phyloP scores from a whole-genome alignment of 805 yeast genomes.

The Starmerella stigmatis region DNA sequence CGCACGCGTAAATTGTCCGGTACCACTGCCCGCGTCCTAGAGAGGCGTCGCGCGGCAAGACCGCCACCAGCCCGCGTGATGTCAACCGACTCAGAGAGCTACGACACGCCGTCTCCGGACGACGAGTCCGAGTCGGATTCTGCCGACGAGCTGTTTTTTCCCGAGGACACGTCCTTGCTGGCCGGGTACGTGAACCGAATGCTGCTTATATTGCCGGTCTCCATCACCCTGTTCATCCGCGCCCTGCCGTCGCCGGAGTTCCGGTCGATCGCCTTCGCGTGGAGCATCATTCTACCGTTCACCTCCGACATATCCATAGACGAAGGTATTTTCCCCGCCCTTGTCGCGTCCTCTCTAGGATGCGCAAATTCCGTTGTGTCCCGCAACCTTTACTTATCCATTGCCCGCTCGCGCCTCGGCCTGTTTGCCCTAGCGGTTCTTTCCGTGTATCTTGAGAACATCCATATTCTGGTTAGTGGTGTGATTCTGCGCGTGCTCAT shows the following conservation, averaged over 20 bases:
- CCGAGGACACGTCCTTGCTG: slow-evolving; percentile 5
- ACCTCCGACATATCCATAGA: slow-evolving; percentile 20
- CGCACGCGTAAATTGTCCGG: not conserved
- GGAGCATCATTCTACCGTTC: slow-evolving; percentile 18
- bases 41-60: not conserved
- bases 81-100: not conserved
- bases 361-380: slow-evolving; percentile 15
- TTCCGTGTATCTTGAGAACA: slow-evolving; percentile 7
- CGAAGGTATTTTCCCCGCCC: slow-evolving; percentile 20
- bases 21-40: slow-evolving; percentile 3
- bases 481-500: slow-evolving; percentile 13
- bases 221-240: slow-evolving; percentile 10
- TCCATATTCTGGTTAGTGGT: slow-evolving; percentile 17
- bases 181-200: slow-evolving; percentile 10
- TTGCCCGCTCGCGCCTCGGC: slow-evolving; percentile 21
- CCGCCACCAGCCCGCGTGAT: not conserved
- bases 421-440: slow-evolving; percentile 14
- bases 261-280: slow-evolving; percentile 15
- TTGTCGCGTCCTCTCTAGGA: slow-evolving; percentile 17
- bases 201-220: slow-evolving; percentile 15
- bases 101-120: not conserved
- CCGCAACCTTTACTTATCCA: slow-evolving; percentile 20
- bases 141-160: not conserved
- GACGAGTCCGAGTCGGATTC: not conserved
- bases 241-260: slow-evolving; percentile 16